phyloP scores from a whole-genome alignment of 768 basidiomycete species.

The Cystofilobasidium macerans region DNA sequence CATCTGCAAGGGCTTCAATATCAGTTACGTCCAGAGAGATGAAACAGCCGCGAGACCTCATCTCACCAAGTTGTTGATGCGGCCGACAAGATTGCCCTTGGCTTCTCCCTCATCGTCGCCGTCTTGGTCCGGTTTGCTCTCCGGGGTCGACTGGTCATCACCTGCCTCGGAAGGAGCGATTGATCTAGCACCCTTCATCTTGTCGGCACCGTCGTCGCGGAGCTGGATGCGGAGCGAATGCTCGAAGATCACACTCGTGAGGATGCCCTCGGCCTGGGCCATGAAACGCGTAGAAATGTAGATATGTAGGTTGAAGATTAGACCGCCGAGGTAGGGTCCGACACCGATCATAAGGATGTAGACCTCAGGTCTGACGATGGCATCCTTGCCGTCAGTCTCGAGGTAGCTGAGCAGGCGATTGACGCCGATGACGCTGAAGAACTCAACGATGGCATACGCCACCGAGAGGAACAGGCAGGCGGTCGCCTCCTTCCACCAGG shows the following conservation, averaged over 20 bases:
- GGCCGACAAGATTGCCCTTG: conserved; percentile 50
- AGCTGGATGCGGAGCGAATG: conserved; percentile 60
- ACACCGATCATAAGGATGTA: conserved; percentile 53
- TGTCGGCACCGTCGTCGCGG: conserved; percentile 43
- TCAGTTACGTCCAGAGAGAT: not conserved
- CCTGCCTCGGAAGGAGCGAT: conserved; percentile 19
- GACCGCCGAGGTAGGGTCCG: conserved; percentile 39
- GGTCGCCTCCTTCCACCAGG: conserved; percentile 33
- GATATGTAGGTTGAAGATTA: conserved; percentile 13
- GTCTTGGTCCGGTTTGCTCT: not conserved
- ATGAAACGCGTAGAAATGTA: conserved; percentile 41
- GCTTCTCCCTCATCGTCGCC: conserved; percentile 29
- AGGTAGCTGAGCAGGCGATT: conserved; percentile 40
- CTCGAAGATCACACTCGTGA: conserved; percentile 64
- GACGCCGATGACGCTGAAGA: conserved; percentile 27
- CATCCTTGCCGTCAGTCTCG: conserved; percentile 46
- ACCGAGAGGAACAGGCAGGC: conserved; percentile 28
- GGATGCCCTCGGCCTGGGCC: conserved; percentile 47
- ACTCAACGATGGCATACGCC: conserved; percentile 34
- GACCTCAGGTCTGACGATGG: conserved; percentile 54
- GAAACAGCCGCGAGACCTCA: not conserved
- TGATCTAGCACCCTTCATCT: not conserved
- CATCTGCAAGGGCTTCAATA: conserved; percentile 33
- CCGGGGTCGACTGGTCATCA: not conserved
- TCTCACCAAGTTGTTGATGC: conserved; percentile 55